A percentile compares a stretch with the other conserved stretches of the same genome.
Conservation (phyloP, 495 filamentous ascomycete genomes). For the Penicillium taxi region DNA sequence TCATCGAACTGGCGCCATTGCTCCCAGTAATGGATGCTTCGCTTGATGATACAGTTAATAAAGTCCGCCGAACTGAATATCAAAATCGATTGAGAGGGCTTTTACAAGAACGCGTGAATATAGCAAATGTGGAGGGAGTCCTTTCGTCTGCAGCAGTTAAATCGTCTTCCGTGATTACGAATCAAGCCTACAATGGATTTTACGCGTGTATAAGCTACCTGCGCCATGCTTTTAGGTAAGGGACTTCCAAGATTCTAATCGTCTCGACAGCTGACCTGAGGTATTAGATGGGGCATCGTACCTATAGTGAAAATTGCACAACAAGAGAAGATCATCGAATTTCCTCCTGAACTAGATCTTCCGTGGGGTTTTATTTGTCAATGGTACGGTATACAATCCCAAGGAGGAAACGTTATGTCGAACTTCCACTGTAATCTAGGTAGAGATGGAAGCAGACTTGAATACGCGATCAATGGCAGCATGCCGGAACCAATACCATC, state of each 20-base stretch:
- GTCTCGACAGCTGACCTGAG: background rate
- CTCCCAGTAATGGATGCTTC: conserved; percentile 15
- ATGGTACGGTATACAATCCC: conserved; percentile 27
- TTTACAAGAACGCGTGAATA: background rate
- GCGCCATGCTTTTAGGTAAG: conserved; percentile 31
- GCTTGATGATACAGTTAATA: conserved; percentile 12
- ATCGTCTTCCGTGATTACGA: conserved; percentile 14
- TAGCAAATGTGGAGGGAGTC: background rate
- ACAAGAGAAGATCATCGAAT: conserved; percentile 26
- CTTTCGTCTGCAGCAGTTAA: background rate
- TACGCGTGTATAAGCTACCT: conserved; percentile 29
- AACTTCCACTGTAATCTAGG: conserved; percentile 30
- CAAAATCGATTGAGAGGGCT: background rate
- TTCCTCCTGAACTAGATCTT: conserved; percentile 26
- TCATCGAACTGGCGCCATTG: conserved; percentile 21
- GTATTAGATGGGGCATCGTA: conserved; percentile 33
- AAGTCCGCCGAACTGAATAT: background rate
- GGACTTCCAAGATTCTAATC: background rate
- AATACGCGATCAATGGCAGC: conserved; percentile 27
- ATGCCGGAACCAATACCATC: conserved; percentile 18
- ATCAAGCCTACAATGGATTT: conserved; percentile 28
- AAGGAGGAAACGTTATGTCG: conserved; percentile 29
- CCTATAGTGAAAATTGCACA: conserved; percentile 36
- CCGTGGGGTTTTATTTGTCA: conserved; percentile 33
- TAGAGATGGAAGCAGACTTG: conserved; percentile 13